Evolutionary conservation across 192 early-diverging fungal genomes (phyloP).

Genomic region (Thoreauomyces humboldtii): DNA sequence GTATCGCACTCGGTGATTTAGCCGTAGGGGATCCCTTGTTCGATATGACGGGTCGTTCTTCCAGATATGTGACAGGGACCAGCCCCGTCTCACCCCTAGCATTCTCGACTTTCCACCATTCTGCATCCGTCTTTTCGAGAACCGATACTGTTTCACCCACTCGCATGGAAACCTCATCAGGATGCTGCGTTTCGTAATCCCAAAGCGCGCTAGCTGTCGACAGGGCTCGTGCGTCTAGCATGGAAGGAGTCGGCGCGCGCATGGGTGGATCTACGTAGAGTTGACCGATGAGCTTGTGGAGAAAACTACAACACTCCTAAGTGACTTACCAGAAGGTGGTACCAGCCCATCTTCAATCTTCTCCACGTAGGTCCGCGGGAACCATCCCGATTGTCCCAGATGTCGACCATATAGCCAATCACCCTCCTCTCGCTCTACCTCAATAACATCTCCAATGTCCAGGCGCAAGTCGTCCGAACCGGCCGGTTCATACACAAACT

Average conservation of each 20-base stretch:
- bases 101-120: slow-evolving; percentile 51
- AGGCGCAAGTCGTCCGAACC: slow-evolving; percentile 57
- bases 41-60: not conserved
- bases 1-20: not conserved
- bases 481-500: slow-evolving; percentile 47
- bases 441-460: slow-evolving; percentile 46
- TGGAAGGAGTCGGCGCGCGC: slow-evolving; percentile 18
- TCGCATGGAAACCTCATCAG: slow-evolving; percentile 43
- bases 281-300: too few relatives aligned
- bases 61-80: slow-evolving; percentile 48
- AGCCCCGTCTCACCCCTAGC: slow-evolving; percentile 35
- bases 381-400: slow-evolving; percentile 49
- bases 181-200: slow-evolving; percentile 34
- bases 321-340: slow-evolving; percentile 18
- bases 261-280: not conserved
- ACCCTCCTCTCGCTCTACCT: slow-evolving; percentile 59
- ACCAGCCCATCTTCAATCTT: slow-evolving; percentile 34
- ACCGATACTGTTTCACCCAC: slow-evolving; percentile 41
- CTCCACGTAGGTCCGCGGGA: slow-evolving; percentile 61
- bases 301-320: too few relatives aligned
- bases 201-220: slow-evolving; percentile 35
- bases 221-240: not conserved
- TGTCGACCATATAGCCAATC: slow-evolving; percentile 66
- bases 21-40: not conserved
- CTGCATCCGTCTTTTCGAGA: slow-evolving; percentile 36